These are phyloP conservation scores for Persicaria tinctoria DNA, from an alignment of 148 eudicot genomes.

Conservation along the genomic window DNA sequence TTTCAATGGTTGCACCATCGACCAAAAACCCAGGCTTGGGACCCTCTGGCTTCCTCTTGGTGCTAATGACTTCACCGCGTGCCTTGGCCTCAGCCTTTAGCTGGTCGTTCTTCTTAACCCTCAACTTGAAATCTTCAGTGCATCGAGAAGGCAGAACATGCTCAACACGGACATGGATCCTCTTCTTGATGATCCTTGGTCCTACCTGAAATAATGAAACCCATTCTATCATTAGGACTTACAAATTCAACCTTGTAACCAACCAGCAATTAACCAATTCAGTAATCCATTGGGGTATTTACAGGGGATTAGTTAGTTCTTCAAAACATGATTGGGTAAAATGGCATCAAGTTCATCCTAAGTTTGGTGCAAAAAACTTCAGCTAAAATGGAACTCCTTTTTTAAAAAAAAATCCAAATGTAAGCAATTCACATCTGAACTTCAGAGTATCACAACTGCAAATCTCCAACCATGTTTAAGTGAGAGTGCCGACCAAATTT, in stretches of 20 bases:
- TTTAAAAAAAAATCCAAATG: too few relatives aligned
- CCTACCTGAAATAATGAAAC: constrained; percentile 34
- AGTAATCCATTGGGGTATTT: too few relatives aligned
- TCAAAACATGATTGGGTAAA: too few relatives aligned
- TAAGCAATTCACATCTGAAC: too few relatives aligned
- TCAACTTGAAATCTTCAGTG: constrained; percentile 42
- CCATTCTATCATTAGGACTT: too few relatives aligned
- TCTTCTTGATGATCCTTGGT: constrained; percentile 44
- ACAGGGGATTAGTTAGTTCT: too few relatives aligned
- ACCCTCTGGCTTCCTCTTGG: constrained; percentile 55
- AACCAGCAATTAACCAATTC: not conserved
- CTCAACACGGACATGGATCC: constrained; percentile 58
- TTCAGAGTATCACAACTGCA: too few relatives aligned
- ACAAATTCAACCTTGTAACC: not conserved
- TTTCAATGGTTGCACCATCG: constrained; percentile 44
- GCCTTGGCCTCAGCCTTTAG: constrained; percentile 58
- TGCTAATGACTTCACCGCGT: constrained; percentile 45
- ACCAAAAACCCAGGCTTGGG: constrained; percentile 57
- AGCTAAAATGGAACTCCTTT: too few relatives aligned
- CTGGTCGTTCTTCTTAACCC: constrained; percentile 46
- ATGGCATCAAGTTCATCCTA: too few relatives aligned
- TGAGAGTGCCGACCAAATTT: too few relatives aligned
- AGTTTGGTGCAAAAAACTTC: too few relatives aligned
- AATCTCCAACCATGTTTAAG: too few relatives aligned
- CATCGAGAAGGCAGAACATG: constrained; percentile 50